phyloP scores from a whole-genome alignment of 768 basidiomycete species.

The Serendipita sp. region DNA sequence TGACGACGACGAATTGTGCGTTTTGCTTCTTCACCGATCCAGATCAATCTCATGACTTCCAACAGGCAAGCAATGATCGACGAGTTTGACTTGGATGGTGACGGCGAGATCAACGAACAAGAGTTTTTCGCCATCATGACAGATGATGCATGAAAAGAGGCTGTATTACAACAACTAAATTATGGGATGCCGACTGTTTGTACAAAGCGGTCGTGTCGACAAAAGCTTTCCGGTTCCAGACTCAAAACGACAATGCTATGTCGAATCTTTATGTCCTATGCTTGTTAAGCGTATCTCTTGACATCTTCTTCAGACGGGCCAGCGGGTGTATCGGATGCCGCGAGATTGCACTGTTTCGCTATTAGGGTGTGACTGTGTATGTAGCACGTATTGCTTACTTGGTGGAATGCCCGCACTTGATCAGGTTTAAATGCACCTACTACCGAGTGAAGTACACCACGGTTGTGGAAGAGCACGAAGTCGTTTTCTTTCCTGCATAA shows the following conservation, averaged over 20 bases:
- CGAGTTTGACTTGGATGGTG: slow-evolving; percentile 96
- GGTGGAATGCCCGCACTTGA: slow-evolving; percentile 62
- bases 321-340: slow-evolving; percentile 52
- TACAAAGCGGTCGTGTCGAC: neutral
- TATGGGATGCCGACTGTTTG: neutral
- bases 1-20: slow-evolving; percentile 69
- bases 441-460: slow-evolving; percentile 65
- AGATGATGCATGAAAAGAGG: slow-evolving; percentile 36
- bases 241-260: neutral
- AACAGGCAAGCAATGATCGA: slow-evolving; percentile 98
- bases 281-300: slow-evolving; percentile 34
- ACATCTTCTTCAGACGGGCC: slow-evolving; percentile 59
- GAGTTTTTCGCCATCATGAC: slow-evolving; percentile 98
- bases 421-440: slow-evolving; percentile 48
- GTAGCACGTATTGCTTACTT: slow-evolving; percentile 17
- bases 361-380: neutral
- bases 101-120: slow-evolving; percentile 91
- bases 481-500: slow-evolving; percentile 38
- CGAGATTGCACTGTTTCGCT: slow-evolving; percentile 51
- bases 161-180: neutral
- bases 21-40: neutral
- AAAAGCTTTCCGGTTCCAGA: neutral
- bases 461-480: slow-evolving; percentile 74
- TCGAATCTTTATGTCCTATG: neutral
- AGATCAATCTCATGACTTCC: neutral